Base-by-base conservation (phyloP, 1,284 basidiomycete genomes). In the Grifola frondosa region DNA sequence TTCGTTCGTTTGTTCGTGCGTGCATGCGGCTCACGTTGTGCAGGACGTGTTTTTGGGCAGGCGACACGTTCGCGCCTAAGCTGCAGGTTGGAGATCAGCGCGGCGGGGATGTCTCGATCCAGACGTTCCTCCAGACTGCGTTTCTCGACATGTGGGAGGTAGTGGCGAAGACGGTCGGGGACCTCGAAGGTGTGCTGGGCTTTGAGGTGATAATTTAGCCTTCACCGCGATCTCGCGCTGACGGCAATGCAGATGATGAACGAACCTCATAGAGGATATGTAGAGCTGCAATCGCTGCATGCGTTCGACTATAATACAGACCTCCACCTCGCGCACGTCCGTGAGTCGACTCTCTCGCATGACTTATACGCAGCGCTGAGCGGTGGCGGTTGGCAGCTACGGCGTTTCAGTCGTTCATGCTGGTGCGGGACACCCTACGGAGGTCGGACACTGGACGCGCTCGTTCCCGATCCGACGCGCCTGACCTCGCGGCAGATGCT, bases 241-340 rank as follows among this genome's bases (percentile, higher is more conserved):
- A n/a, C 31, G 20, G 9, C 24, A 3, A 28, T 24, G 7, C 48
- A 92, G 88, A 78, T 91, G 62, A 88, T 97, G 79, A 99, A 99
- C 58, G 96, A 99, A 65, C 96, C 96, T 1, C 95, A 99, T 67
- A 77, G 87, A 58, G 97, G 96, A 19, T 97, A 94, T 60, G 82
- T 97, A 48, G 81, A 88, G 44, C 70, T 96, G 3, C 73, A 81
- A 30, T 91, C 91, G 3, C 77, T 97, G 39, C 84, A 97, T 57
- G 71, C 72, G 23, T 98, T 91, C 69, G 85, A 97, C 64, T 94
- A 97, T 66, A 93, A 91, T 51, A 97, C 94, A 9, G 94, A 98
- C 60, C 77, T 99, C 6, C 93, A 97, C 58, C 77, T 97, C 21
- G 83, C 85, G 12, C 75, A 85, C 61, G 82, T 87, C 59, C 91